phyloP scores from a whole-genome alignment of 139 green algal genomes.

The Picochlorum sp. region DNA sequence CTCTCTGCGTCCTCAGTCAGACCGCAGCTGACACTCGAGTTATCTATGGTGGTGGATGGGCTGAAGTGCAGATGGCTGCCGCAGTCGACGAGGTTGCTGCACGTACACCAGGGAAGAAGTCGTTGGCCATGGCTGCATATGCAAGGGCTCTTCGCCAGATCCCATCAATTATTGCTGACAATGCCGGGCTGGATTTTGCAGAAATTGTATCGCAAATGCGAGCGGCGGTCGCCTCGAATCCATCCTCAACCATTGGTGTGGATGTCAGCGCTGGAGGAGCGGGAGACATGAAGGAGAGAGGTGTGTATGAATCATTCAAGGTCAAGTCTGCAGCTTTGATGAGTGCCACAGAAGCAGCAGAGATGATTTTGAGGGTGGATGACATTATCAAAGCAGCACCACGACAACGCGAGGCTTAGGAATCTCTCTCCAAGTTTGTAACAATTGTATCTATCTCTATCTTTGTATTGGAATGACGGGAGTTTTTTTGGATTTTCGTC shows the following conservation, averaged over 20 bases:
- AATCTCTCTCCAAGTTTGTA: no score
- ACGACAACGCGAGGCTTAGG: slow-evolving; percentile 43
- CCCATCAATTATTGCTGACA: slow-evolving; percentile 93
- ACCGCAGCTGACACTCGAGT: slow-evolving; percentile 79
- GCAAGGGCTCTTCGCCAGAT: slow-evolving; percentile 80
- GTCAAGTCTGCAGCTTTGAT: slow-evolving; percentile 72
- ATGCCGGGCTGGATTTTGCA: slow-evolving; percentile 74
- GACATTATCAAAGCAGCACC: slow-evolving; percentile 94
- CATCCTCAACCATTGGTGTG: slow-evolving; percentile 50
- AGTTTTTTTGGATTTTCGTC: no score
- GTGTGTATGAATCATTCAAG: slow-evolving; percentile 78
- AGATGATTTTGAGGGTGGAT: slow-evolving; percentile 98
- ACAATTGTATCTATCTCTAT: no score
- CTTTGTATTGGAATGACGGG: no score
- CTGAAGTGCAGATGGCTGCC: slow-evolving; percentile 82
- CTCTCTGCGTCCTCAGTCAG: slow-evolving; percentile 91
- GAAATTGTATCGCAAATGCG: slow-evolving; percentile 83
- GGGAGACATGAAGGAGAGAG: slow-evolving; percentile 58
- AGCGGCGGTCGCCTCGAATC: slow-evolving; percentile 56
- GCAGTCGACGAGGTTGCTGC: slow-evolving; percentile 79
- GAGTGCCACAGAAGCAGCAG: slow-evolving; percentile 88
- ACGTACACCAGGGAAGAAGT: slow-evolving; percentile 84
- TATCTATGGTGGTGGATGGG: slow-evolving; percentile 85
- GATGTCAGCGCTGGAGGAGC: slow-evolving; percentile 66
- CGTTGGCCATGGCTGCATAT: slow-evolving; percentile 89